Percentiles rank a stretch among this genome's conserved stretches.
phyloP scores from a whole-genome alignment of 2,329 filamentous ascomycete species.

The Nothophaeocryptopus gaeumannii region DNA sequence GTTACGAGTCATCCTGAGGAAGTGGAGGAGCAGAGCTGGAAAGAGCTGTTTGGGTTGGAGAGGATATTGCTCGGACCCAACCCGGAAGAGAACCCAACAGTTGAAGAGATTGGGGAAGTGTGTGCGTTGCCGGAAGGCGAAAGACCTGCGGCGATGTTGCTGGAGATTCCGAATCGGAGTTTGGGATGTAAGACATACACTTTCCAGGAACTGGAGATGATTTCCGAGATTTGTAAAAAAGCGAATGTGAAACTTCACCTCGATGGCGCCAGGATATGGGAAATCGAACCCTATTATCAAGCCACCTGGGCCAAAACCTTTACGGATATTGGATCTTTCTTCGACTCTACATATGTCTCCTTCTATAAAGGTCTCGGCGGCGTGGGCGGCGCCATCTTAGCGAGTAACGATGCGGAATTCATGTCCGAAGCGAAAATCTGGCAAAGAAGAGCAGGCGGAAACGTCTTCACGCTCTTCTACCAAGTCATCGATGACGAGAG shows the following conservation, averaged over 20 bases:
- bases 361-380: slow-evolving; percentile 26
- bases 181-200: slow-evolving; percentile 26
- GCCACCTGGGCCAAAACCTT: slow-evolving; percentile 3
- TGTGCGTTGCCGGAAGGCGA: slow-evolving; percentile 7
- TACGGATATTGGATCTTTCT: slow-evolving; percentile 18
- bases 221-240: slow-evolving; percentile 17
- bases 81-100: slow-evolving; percentile 13
- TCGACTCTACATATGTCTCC: slow-evolving; percentile 22
- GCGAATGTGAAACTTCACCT: slow-evolving; percentile 21
- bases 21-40: slow-evolving; percentile 17
- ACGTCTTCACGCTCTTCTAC: slow-evolving; percentile 17
- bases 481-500: slow-evolving; percentile 23
- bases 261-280: slow-evolving; percentile 27
- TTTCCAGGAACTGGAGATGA: slow-evolving; percentile 18
- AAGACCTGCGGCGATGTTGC: slow-evolving; percentile 20
- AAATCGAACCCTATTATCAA: slow-evolving; percentile 27
- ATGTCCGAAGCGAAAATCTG: slow-evolving; percentile 23
- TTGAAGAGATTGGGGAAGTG: slow-evolving; percentile 19
- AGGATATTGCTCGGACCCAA: slow-evolving; percentile 13
- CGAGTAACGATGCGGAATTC: slow-evolving; percentile 14
- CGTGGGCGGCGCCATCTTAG: slow-evolving; percentile 21
- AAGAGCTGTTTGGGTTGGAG: slow-evolving; percentile 20
- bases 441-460: slow-evolving; percentile 24
- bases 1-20: slow-evolving; percentile 23
- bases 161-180: slow-evolving; percentile 26